A percentile compares a stretch with the other conserved stretches of the same genome.
phyloP scores from a whole-genome alignment of 116 monocot genomes.

The Thalassia testudinum region DNA sequence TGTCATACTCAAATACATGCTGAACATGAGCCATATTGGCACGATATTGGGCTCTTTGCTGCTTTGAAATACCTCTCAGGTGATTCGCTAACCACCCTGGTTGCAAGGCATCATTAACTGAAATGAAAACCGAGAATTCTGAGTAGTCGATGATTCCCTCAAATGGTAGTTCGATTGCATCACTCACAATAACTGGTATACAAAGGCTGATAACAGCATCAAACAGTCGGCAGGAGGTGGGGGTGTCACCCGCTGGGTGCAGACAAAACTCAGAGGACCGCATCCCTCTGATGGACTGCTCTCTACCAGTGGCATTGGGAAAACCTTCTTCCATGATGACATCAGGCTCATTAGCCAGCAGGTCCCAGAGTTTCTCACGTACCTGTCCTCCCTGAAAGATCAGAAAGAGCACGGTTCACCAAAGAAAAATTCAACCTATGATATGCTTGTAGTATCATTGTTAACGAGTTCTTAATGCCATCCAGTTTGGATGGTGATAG shows the following conservation, averaged over 20 bases:
- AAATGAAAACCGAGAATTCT: conserved; percentile 50
- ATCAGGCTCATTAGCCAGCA: conserved; percentile 46
- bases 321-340: conserved; percentile 88
- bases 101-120: conserved; percentile 42
- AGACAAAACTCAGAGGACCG: no score
- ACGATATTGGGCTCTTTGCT: conserved; percentile 26
- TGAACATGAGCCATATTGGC: conserved; percentile 48
- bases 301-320: conserved; percentile 72
- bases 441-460: no score
- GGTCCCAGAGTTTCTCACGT: conserved; percentile 78
- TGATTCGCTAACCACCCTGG: conserved; percentile 40
- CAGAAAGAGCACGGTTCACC: no score
- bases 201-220: conserved; percentile 80
- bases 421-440: no score
- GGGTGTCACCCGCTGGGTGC: no score
- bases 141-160: conserved; percentile 72
- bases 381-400: conserved; percentile 68
- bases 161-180: conserved; percentile 86
- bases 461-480: no score
- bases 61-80: conserved; percentile 32
- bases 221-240: conserved; percentile 84
- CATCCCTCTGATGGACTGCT: conserved; percentile 87
- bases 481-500: no score
- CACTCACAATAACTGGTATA: conserved; percentile 79
- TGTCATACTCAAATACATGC: conserved; percentile 59